Base-by-base conservation (phyloP, 2,329 filamentous ascomycete species). In the Cladosporium oxysporum region DNA sequence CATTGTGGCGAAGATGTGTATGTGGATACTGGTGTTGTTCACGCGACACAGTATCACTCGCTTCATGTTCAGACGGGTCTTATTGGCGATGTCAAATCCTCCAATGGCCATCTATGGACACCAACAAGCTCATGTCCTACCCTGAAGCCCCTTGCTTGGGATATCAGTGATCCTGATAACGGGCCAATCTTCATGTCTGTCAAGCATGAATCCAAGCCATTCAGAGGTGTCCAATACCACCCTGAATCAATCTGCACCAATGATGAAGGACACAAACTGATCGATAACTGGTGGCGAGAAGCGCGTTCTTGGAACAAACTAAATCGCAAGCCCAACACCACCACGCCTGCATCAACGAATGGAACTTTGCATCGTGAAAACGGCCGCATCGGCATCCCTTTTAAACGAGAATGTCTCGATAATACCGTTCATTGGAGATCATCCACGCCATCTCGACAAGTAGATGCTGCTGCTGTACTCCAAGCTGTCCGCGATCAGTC, bases 141-240 rank as follows among this genome's bases (percentile, higher is more conserved):
- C 2, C 68, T 83, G 8, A 69, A 77, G n/a, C 81, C 82, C 3
- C 66, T 83, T n/a, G 82, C 81, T 14, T 84, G 82, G 82, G 80
- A 82, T 62, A 74, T 81, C 21, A 78, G 79, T 65, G 79, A 79
- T 65, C 69, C 73, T 5, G 65, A 58, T 0, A 88, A 88, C 69
- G 84, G 81, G 1, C 76, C 79, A n/a, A 82, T 93, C 3, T 78
- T 95, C n/a, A 96, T 96, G 91, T 91, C 86, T 0, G 87, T 89
- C 18, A 86, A 83, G 69, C 92, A 96, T 76, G 79, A 76, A 21
- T 74, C 69, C 0, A 89, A 87, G 69, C 93, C 93, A 0, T 91
- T 94, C 69, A 96, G 91, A 89, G 93, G 91, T 0, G 83, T 97
- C 21, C 93, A 97, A 74, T 97, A 95, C 72, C 93, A 97, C 74